Evolutionary conservation across 192 early-diverging fungal species (phyloP).

Genomic region (Coemansia sp.): DNA sequence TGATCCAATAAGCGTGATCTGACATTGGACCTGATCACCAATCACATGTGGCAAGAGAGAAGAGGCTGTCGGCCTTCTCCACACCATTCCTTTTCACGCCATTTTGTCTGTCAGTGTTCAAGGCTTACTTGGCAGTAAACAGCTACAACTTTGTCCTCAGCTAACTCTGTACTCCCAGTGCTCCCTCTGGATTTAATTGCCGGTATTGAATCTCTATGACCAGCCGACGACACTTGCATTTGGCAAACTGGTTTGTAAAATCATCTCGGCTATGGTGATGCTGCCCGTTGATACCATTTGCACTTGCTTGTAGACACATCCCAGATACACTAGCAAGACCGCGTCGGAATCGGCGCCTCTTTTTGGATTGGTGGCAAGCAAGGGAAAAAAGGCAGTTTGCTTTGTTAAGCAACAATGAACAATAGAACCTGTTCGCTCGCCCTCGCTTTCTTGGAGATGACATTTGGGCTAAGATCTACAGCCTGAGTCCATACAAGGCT

Average conservation of each 20-base stretch:
- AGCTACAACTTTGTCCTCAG: too few relatives aligned
- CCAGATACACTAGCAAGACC: slow-evolving; percentile 54
- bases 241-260: slow-evolving; percentile 65
- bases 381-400: slow-evolving; percentile 17
- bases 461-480: too few relatives aligned
- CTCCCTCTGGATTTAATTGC: slow-evolving; percentile 69
- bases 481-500: too few relatives aligned
- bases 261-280: slow-evolving; percentile 69
- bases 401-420: slow-evolving; percentile 56
- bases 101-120: too few relatives aligned
- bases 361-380: background rate
- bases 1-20: background rate
- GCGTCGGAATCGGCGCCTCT: background rate
- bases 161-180: too few relatives aligned
- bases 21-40: background rate
- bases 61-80: too few relatives aligned
- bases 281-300: slow-evolving; percentile 88
- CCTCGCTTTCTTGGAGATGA: too few relatives aligned
- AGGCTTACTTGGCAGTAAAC: too few relatives aligned
- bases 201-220: slow-evolving; percentile 53
- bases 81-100: too few relatives aligned
- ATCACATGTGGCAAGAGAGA: too few relatives aligned
- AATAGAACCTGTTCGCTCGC: too few relatives aligned
- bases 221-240: slow-evolving; percentile 62
- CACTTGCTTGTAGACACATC: slow-evolving; percentile 81